Conservation (phyloP, 164 flowering plant genomes). For the Stephania yunnanensis region DNA sequence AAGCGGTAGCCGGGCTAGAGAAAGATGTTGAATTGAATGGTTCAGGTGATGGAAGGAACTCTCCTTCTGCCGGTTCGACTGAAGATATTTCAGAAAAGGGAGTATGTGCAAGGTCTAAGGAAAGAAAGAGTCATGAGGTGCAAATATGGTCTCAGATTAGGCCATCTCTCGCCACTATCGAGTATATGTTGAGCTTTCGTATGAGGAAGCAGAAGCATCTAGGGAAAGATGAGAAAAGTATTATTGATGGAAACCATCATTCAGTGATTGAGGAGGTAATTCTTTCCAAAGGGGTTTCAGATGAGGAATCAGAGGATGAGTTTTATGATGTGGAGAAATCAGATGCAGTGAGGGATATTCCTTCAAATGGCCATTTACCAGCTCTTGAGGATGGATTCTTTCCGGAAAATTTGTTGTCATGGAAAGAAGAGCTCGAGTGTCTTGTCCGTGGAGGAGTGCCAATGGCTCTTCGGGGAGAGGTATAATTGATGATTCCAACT, state of each 20-base stretch:
- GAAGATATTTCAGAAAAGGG: constrained; percentile 14
- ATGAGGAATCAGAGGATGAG: constrained; percentile 83
- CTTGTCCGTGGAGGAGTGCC: constrained; percentile 97
- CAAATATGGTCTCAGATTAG: constrained; percentile 76
- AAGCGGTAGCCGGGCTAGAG: constrained; percentile 12
- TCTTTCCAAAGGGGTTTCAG: constrained; percentile 15
- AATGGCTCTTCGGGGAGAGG: constrained; percentile 99
- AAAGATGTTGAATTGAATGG: constrained; percentile 11
- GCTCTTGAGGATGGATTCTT: constrained; percentile 22
- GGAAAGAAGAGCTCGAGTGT: constrained; percentile 83
- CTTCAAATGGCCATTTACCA: constrained; percentile 33
- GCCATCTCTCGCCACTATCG: constrained; percentile 66
- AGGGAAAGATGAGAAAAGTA: constrained; percentile 27
- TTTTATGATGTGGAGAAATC: constrained; percentile 86
- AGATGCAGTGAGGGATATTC: constrained; percentile 51
- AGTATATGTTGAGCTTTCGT: constrained; percentile 78
- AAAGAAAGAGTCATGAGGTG: constrained; percentile 30
- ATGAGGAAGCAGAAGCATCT: constrained; percentile 43
- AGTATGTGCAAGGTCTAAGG: constrained; percentile 10
- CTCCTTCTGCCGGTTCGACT: constrained; percentile 18
- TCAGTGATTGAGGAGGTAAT: constrained; percentile 25
- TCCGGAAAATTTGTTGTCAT: constrained; percentile 39
- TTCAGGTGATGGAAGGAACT: background rate
- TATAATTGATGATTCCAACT: constrained; percentile 18
- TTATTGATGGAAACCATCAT: constrained; percentile 26